Conservation (phyloP, 768 basidiomycete species). For the Leccinum pellstonianum region DNA sequence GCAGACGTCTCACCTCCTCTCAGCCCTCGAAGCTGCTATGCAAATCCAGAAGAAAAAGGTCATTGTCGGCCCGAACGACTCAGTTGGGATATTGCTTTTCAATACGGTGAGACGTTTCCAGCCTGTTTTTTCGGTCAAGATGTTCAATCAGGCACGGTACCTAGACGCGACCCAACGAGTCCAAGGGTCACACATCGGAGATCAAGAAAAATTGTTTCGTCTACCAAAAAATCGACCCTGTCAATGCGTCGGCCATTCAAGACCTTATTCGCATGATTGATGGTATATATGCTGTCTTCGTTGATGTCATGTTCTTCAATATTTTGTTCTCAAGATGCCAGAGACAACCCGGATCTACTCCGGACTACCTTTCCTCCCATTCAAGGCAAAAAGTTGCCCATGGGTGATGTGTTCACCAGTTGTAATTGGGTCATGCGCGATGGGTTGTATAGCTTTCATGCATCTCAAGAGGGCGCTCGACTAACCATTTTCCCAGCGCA, state of each 20-base stretch:
- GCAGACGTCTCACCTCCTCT: conserved; percentile 73
- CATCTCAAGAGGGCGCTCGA: conserved; percentile 16
- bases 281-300: conserved; percentile 43
- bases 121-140: neutral
- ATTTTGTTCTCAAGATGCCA: conserved; percentile 46
- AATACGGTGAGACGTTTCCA: conserved; percentile 68
- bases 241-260: conserved; percentile 81
- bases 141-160: neutral
- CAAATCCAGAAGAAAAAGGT: conserved; percentile 91
- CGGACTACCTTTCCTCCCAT: conserved; percentile 63
- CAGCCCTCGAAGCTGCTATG: conserved; percentile 79
- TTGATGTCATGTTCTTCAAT: conserved; percentile 2
- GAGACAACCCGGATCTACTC: conserved; percentile 60
- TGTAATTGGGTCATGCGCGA: conserved; percentile 90
- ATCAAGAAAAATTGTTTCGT: conserved; percentile 70
- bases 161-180: conserved; percentile 29
- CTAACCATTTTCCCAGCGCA: conserved; percentile 45
- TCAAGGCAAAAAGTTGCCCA: conserved; percentile 57
- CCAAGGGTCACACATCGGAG: conserved; percentile 46
- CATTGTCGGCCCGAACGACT: conserved; percentile 82
- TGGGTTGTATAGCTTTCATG: conserved; percentile 47
- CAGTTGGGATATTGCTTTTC: conserved; percentile 87
- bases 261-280: conserved; percentile 76
- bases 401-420: conserved; percentile 88
- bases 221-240: conserved; percentile 71